Base-by-base conservation (phyloP, 768 basidiomycete species). In the Tremella fuciformis region DNA sequence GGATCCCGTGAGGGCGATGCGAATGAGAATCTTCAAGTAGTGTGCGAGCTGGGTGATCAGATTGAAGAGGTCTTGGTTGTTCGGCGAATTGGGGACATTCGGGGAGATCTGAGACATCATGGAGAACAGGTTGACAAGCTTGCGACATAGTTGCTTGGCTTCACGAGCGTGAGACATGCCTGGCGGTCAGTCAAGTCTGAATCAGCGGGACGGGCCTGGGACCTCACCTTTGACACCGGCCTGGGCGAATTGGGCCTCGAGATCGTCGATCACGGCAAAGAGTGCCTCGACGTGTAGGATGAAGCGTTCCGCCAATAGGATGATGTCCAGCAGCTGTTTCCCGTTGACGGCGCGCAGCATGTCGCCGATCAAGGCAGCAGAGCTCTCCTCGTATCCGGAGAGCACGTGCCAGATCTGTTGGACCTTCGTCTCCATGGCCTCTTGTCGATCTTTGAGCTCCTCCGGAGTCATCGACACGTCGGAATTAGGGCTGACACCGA, bases 321-420 rank as follows among this genome's bases (percentile, higher is more conserved):
- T 92, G 51, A 93, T 94, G 69, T 98, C 94, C 57, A 96, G 82
- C 78, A 97, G 94, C 70, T 93, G 87, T 9, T 91, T 89, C 67
- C 88, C 91, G 82, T 93, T 97, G 78, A 99, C 96, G 75, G 93
- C 90, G 63, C 91, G 82, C 57, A 99, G 80, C 93, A 99, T 99
- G 76, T 98, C 96, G 24, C 92, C 96, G 66, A 99, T 99, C 79
- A 94, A 94, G 8, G 94, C 93, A 21, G 96, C 96, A 67, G 90
- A 92, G n/a, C 91, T 94, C 79, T 99, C 96, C 77, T 99, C 96
- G 64, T 98, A 99, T 3, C 94, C 91, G 22, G 92, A 96, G 38
- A 99, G 82, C 38, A 98, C 92, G 50, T 93, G 96, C 96, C 96
- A 99, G 68, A 99, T 97, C 46, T 93, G 88, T 80, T 93, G 93